Base-by-base conservation (phyloP, 805 yeast species). In the Ogataea zsoltii region DNA sequence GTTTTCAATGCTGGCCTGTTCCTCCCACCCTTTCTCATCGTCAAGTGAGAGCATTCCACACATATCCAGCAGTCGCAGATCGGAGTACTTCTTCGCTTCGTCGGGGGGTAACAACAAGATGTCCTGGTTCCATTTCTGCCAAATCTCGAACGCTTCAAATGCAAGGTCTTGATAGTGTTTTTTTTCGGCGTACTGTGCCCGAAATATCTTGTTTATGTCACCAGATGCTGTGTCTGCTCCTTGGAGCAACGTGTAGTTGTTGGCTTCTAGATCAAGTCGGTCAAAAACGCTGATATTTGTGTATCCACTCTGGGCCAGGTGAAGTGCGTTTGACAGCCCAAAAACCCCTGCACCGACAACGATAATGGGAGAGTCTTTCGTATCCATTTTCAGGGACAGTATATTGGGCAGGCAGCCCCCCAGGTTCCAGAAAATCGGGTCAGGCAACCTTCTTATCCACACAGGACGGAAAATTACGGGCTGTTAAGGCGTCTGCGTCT, bases 321-420 rank as follows among this genome's bases (percentile, higher is more conserved):
- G 68, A 14, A 67, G 63, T 4, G 80, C 79, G 3, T 72, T 66
- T 17, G 81, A 73, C n/a, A 78, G 61, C 1, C 83, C 83, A 56
- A 75, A 77, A 10, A 73, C 78, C 31, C 83, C 83, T 6, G 78
- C 72, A n/a, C 83, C 83, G 11, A 76, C 69, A 29, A 78, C 64
- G 29, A 72, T 61, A 28, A 76, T 67, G 2, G 48, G 41, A 5
- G 58, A 52, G 16, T 54, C 53, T 18, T 54, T 57, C 4, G 26
- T 18, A 16, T 38, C 25, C 25, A 21, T 21, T n/a, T n/a, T n/a
- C n/a, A n/a, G n/a, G n/a, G n/a, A n/a, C n/a, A n/a, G n/a, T n/a
- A n/a, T n/a, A n/a, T n/a, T n/a, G n/a, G n/a, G n/a, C n/a, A n/a
- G n/a, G n/a, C n/a, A n/a, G n/a, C n/a, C n/a, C n/a, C n/a, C n/a